Base-by-base conservation (phyloP, 192 early-diverging fungal species). In the Lunasporangiospora selenospora region DNA sequence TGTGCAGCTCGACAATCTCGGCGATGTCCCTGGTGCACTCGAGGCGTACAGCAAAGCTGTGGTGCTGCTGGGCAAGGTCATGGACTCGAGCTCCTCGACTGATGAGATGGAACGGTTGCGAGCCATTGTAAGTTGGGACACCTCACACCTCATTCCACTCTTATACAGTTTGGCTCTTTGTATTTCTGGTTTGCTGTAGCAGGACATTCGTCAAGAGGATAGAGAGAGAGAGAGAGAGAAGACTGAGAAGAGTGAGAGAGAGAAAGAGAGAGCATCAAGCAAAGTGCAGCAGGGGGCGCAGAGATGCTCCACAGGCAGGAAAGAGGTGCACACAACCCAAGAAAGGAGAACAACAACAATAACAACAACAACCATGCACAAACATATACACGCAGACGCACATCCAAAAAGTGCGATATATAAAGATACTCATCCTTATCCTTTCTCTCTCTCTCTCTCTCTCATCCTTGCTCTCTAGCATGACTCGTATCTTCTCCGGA, bases 401-500 rank as follows among this genome's bases (percentile, higher is more conserved):
- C 21, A 43, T 40, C 36, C n/a, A 27, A 56, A 41, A 42, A 12
- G 36, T 12, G 30, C 3, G 16, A 49, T 6, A 12, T n/a, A 6
- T 11, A 51, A 19, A 30, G 8, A 31, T 19, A 38, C 37, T 34
- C 40, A 8, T n/a, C n/a, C n/a, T n/a, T n/a, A n/a, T n/a, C n/a
- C n/a, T n/a, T n/a, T n/a, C n/a, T n/a, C 9, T 43, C 40, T 26
- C 29, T 56, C 37, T 6, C 29, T 52, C 18, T 24, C 21, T 51
- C 18, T 8, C 49, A 19, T 53, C 21, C 52, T 29, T 53, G 36
- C 32, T n/a, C 29, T 12, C 31, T 49, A 56, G 53, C 53, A 65
- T 32, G 63, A 65, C 37, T 65, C 63, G 34, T 65, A 65, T 50
- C 63, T 44, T 27, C 50, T 55, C 46, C 40, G 63, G 30, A 65